Percentiles rank a stretch among this genome's conserved stretches.
Evolutionary conservation across 106 monocot genomes (phyloP).

Genomic region (Narthecium ossifragum): DNA sequence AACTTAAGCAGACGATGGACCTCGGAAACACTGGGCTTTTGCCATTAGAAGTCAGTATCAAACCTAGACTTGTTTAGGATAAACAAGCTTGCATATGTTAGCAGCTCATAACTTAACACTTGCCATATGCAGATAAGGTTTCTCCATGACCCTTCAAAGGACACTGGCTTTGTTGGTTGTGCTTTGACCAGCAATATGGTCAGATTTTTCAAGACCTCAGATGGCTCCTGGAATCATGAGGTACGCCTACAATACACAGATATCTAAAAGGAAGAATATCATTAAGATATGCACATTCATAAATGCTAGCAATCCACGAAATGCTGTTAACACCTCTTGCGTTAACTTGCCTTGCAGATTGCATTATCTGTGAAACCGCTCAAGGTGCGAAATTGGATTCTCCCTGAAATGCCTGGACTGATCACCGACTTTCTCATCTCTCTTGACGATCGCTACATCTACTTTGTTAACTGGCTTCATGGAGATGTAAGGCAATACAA

Average conservation of each 20-base stretch:
- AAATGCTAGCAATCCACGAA: neutral
- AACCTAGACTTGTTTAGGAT: neutral
- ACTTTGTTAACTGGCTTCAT: conserved; percentile 96
- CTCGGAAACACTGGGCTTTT: conserved; percentile 72
- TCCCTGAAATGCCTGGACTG: conserved; percentile 95
- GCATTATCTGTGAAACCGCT: conserved; percentile 58
- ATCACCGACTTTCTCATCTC: conserved; percentile 97
- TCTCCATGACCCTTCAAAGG: conserved; percentile 90
- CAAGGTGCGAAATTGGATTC: conserved; percentile 94
- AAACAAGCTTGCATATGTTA: neutral
- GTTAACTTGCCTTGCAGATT: conserved; percentile 31
- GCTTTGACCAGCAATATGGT: conserved; percentile 90
- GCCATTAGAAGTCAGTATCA: conserved; percentile 74
- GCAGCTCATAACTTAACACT: too few species aligned
- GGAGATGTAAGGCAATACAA: conserved; percentile 94
- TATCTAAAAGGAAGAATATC: too few species aligned
- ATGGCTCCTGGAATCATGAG: conserved; percentile 89
- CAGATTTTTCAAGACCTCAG: conserved; percentile 77
- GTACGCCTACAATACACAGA: conserved; percentile 26
- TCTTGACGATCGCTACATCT: conserved; percentile 82
- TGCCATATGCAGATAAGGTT: conserved; percentile 67
- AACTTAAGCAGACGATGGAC: conserved; percentile 87
- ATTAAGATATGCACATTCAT: neutral
- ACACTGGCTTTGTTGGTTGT: conserved; percentile 79
- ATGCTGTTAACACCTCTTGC: neutral